Evolutionary conservation across 768 basidiomycete species (phyloP).

Genomic region (Termitomyces sp.): DNA sequence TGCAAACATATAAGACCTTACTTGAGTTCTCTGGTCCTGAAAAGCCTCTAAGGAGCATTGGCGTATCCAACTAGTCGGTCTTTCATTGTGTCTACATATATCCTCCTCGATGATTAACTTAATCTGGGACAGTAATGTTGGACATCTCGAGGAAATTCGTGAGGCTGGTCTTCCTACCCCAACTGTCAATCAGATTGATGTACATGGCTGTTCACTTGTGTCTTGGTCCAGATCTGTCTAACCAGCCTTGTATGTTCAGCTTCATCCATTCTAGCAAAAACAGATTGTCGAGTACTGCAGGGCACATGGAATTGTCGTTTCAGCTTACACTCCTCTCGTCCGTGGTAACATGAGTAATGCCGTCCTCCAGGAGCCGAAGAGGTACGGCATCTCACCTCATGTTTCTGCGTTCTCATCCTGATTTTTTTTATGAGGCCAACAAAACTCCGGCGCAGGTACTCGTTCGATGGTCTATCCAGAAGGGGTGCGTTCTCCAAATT

Average conservation of each 20-base stretch:
- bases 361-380: constrained; percentile 49
- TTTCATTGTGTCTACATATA: too few species aligned
- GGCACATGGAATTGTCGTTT: constrained; percentile 48
- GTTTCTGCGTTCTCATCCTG: neutral
- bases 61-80: constrained; percentile 78
- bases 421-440: constrained; percentile 39
- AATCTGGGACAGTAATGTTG: constrained; percentile 40
- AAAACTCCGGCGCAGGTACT: constrained; percentile 9
- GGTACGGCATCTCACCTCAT: constrained; percentile 27
- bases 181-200: constrained; percentile 79
- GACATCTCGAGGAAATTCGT: constrained; percentile 70
- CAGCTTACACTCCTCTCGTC: constrained; percentile 75
- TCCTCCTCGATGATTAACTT: neutral
- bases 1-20: constrained; percentile 66
- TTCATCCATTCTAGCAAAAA: constrained; percentile 76
- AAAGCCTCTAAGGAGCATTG: constrained; percentile 57
- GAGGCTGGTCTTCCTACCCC: constrained; percentile 57
- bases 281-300: constrained; percentile 72
- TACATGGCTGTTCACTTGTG: constrained; percentile 16
- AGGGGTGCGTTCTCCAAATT: constrained; percentile 42
- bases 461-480: constrained; percentile 80
- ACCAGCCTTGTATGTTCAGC: constrained; percentile 27
- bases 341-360: constrained; percentile 51
- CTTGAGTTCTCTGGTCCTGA: constrained; percentile 52
- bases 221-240: neutral